These are phyloP conservation scores for Saccharomyces hybrid DNA, from an alignment of 1,139 yeast species.

Conservation along the genomic window DNA sequence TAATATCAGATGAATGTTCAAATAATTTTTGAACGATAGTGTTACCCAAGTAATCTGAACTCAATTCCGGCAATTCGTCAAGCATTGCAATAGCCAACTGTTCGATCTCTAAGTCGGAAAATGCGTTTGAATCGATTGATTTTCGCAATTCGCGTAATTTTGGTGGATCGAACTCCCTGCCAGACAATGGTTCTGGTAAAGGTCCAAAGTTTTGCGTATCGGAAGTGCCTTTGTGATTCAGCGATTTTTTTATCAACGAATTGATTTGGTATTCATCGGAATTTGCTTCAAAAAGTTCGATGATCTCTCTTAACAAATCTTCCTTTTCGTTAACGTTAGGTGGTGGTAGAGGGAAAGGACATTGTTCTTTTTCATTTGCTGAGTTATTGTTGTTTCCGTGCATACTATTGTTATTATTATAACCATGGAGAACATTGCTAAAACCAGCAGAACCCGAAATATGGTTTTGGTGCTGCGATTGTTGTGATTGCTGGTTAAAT, in stretches of 20 bases:
- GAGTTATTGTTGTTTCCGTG: conserved; percentile 10
- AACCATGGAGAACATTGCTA: neutral
- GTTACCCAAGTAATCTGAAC: conserved; percentile 91
- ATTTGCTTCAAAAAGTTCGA: conserved; percentile 25
- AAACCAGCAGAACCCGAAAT: neutral
- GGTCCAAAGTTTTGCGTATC: conserved; percentile 53
- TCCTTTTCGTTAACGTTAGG: conserved; percentile 20
- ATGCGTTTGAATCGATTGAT: conserved; percentile 38
- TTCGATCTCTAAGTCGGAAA: conserved; percentile 54
- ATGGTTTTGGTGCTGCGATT: conserved; percentile 9
- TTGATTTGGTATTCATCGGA: conserved; percentile 23
- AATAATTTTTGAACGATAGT: conserved; percentile 91
- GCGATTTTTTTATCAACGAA: conserved; percentile 34
- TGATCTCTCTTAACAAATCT: conserved; percentile 17
- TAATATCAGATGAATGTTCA: conserved; percentile 57
- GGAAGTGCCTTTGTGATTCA: conserved; percentile 32
- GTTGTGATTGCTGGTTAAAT: conserved; percentile 20
- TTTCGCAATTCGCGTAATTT: conserved; percentile 57
- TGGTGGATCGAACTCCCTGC: conserved; percentile 80
- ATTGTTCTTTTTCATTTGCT: conserved; percentile 27
- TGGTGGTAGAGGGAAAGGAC: conserved; percentile 32
- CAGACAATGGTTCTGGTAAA: conserved; percentile 54
- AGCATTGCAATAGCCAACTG: conserved; percentile 78
- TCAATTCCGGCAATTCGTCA: conserved; percentile 81
- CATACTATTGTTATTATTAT: conserved; percentile 2